Percentiles rank a stretch among this genome's conserved stretches.
Conservation (phyloP, 306 rosid genomes). For the Hippophae tibetana region DNA sequence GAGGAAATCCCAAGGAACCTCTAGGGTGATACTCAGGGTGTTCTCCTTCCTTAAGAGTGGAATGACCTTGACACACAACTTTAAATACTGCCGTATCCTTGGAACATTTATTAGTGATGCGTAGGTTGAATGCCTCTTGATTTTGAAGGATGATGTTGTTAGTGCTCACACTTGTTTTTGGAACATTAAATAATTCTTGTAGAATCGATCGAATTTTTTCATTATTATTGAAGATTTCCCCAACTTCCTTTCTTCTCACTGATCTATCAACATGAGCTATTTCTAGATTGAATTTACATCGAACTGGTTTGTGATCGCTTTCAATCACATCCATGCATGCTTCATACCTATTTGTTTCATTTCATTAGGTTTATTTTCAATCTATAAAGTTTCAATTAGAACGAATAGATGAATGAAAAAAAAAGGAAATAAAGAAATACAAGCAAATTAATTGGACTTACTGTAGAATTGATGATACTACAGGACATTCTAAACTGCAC, state of each 20-base stretch:
- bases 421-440: conserved; percentile 11
- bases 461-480: conserved; percentile 73
- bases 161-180: conserved; percentile 56
- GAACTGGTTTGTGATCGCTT: conserved; percentile 95
- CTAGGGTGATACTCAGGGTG: conserved; percentile 44
- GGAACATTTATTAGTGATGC: conserved; percentile 47
- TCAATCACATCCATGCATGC: conserved; percentile 98
- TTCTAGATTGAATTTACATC: conserved; percentile 70
- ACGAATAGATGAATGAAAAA: neutral
- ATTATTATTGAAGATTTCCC: conserved; percentile 49
- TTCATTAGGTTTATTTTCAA: conserved; percentile 12
- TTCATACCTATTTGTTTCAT: conserved; percentile 46
- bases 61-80: conserved; percentile 66
- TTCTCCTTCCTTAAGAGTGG: conserved; percentile 51
- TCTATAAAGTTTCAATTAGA: neutral
- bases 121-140: conserved; percentile 51
- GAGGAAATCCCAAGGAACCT: conserved; percentile 79
- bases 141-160: conserved; percentile 59
- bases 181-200: conserved; percentile 49
- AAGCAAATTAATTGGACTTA: conserved; percentile 34
- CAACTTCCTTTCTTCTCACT: conserved; percentile 69
- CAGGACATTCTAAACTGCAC: conserved; percentile 79
- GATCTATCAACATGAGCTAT: conserved; percentile 86
- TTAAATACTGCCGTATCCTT: conserved; percentile 56
- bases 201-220: conserved; percentile 63